Evolutionary conservation across 2,329 filamentous ascomycete species (phyloP).

Genomic region (Septoria linicola): DNA sequence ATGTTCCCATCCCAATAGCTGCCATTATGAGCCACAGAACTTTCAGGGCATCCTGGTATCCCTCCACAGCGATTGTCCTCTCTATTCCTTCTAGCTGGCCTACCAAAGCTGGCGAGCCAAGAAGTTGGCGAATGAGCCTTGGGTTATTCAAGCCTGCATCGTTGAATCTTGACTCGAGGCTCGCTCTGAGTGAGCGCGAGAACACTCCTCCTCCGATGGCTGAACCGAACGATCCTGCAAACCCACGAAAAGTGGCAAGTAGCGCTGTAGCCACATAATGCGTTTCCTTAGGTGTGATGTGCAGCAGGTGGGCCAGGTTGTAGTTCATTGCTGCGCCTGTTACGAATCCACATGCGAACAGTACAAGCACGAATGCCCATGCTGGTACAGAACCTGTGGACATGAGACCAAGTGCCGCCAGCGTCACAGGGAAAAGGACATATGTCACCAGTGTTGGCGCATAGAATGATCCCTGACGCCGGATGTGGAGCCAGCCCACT

Average conservation of each 20-base stretch:
- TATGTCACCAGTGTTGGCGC: constrained; percentile 51
- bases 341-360: constrained; percentile 70
- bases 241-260: constrained; percentile 75
- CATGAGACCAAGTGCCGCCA: constrained; percentile 57
- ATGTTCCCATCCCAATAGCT: constrained; percentile 50
- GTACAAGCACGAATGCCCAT: constrained; percentile 56
- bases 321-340: constrained; percentile 77
- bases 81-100: constrained; percentile 50
- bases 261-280: constrained; percentile 76
- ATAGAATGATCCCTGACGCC: constrained; percentile 71
- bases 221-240: constrained; percentile 77
- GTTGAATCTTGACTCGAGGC: constrained; percentile 59
- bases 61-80: constrained; percentile 51
- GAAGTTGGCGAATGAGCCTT: constrained; percentile 53
- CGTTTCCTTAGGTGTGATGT: constrained; percentile 64
- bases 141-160: constrained; percentile 43
- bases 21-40: constrained; percentile 55
- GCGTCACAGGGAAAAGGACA: constrained; percentile 59
- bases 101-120: constrained; percentile 61
- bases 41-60: constrained; percentile 56
- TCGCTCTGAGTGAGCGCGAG: constrained; percentile 57
- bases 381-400: constrained; percentile 55
- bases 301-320: constrained; percentile 74
- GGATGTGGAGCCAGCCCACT: constrained; percentile 74
- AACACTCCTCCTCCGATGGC: constrained; percentile 78